Base-by-base conservation (phyloP, 768 basidiomycete genomes). In the Lentinula edodes region DNA sequence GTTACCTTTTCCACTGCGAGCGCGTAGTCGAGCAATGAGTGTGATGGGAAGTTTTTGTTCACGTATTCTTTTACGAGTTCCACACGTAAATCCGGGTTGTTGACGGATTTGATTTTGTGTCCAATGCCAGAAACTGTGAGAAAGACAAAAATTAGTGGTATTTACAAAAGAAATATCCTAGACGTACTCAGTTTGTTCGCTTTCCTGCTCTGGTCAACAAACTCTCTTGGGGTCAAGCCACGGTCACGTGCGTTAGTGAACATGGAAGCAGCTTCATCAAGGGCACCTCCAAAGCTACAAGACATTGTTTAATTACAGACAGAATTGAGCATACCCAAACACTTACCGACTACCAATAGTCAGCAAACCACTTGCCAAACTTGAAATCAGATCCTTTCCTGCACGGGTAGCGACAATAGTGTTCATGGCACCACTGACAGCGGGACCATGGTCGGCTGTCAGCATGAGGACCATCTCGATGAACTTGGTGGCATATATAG, bases 381-480 rank as follows among this genome's bases (percentile, higher is more conserved):
- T 97, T 5, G 95, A 98, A 72, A 99, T 95, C 68, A 98, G 78
- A 74, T 99, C 96, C 79, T 98, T 98, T 74, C 96, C 96, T n/a
- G 96, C 96, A 78, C 96, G 96, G 39, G 94, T 89, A 18, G 96
- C 95, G 72, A 99, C 95, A 72, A 99, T 98, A 64, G 96, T 97
- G 83, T 97, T 99, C 96, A 99, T 99, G 20, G 96, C 96, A 77
- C 84, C 94, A 74, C 93, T 95, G n/a, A 97, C 94, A 60, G 94
- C 94, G 7, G 95, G 95, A 70, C 95, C 94, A 78, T 98, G 96
- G 75, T 99, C 96, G 64, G 96, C 96, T 12, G 96, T 99, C 67
- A 99, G 83, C 93, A 97, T 96, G 73, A 99, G 84, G 58, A 98
- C 95, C 97, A 98, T 99, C 82, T 99, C 96, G 73, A 99, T 89